Evolutionary conservation across 768 basidiomycete species (phyloP), one percentile per base, ranked within the genome.

Genomic region (Lactarius tabidus): DNA sequence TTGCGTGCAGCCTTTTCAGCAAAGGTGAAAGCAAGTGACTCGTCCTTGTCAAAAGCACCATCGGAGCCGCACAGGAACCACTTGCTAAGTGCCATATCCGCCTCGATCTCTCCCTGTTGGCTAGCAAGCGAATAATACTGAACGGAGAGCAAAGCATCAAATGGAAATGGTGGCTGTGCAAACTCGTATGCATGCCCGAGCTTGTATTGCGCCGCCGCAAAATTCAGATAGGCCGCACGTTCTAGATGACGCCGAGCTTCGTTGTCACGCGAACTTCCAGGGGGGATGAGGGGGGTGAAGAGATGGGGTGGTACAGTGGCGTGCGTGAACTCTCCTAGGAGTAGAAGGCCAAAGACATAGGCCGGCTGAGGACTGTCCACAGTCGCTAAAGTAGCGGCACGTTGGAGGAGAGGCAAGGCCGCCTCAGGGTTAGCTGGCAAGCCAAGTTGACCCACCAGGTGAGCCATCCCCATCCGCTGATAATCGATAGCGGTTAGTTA

Each of bases 11-110:
- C 89, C 76, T 96, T 95, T 68, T 92, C 88, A 0, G 96, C 96
- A 76, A 96, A 98, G 0, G 88, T 90, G 68, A 85, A 85, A 2
- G 96, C 95, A 3, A 98, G 81, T 1, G 74, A 77, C 73, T 97
- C 94, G 74, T 95, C 92, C 75, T 94, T 93, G 43, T 91, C 91
- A 70, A 97, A 95, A 17, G 79, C 77, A 9, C 84, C 84, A 39
- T 82, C 81, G 6, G 88, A 86, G 4, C 95, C 95, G 72, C 94
- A 95, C 57, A 98, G 77, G 79, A 97, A 98, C 95, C 96, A 98
- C 76, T 97, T 98, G 75, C 86, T 88, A 60, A 98, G 82, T 2
- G 94, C 95, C 94, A 98, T 95, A 73, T 98, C 94, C 0, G 96
- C 96, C 74, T 98, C 95, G 28, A 84, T 81, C 75, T 97, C 93